Evolutionary conservation across 202 grass and related monocot genomes (phyloP).

Genomic region (Carex arenaria): DNA sequence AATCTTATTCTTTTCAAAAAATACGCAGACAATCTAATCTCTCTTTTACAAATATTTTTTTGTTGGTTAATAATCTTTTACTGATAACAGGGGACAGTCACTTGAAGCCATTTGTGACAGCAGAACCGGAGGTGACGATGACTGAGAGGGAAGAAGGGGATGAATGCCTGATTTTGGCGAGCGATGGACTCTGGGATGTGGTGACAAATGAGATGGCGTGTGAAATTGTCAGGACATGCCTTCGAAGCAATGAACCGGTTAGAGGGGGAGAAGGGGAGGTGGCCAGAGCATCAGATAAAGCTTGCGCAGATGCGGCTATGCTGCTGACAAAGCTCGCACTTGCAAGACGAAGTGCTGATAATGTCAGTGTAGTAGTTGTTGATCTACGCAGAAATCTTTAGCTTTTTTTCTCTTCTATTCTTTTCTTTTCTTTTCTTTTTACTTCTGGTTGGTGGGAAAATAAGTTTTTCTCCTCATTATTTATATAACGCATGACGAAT

Average conservation of each 20-base stretch:
- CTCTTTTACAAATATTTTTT: background rate
- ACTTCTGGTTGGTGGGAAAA: slow-evolving; percentile 21
- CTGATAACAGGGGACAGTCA: slow-evolving; percentile 56
- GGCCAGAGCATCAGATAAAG: slow-evolving; percentile 39
- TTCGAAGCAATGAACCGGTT: slow-evolving; percentile 45
- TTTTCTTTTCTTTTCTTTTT: background rate
- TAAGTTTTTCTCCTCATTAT: slow-evolving; percentile 10
- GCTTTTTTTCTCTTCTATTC: background rate
- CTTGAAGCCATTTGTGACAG: slow-evolving; percentile 77
- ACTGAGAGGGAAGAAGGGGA: slow-evolving; percentile 65
- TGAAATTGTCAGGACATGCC: slow-evolving; percentile 65
- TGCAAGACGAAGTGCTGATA: slow-evolving; percentile 77
- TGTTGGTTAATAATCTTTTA: background rate
- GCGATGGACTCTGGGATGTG: slow-evolving; percentile 97
- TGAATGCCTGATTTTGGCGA: slow-evolving; percentile 88
- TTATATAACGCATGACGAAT: background rate
- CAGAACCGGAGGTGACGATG: slow-evolving; percentile 87
- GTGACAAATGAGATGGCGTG: slow-evolving; percentile 86
- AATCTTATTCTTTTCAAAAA: background rate
- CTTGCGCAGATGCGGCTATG: slow-evolving; percentile 76
- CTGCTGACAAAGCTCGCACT: slow-evolving; percentile 90
- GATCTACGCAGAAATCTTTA: slow-evolving; percentile 54
- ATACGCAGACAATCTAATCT: background rate
- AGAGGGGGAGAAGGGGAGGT: slow-evolving; percentile 25
- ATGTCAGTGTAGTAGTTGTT: slow-evolving; percentile 74